A percentile compares a stretch with the other conserved stretches of the same genome.
Evolutionary conservation across 352 stramenopile species (phyloP).

Genomic region (Globisporangium viniferum): DNA sequence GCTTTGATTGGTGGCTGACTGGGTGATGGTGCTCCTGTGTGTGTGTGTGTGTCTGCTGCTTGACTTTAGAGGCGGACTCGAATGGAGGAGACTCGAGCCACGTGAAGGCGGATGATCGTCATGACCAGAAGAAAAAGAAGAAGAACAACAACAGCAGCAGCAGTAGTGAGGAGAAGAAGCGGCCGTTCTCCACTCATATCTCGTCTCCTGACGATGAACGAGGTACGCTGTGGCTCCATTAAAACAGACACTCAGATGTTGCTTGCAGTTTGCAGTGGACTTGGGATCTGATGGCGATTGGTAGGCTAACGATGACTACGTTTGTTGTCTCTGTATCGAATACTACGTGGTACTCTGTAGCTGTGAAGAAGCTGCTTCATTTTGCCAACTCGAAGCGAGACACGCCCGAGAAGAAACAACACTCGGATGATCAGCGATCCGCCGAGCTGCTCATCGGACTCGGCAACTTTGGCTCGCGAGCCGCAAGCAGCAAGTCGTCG

Average conservation of each 20-base stretch:
- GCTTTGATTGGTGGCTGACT: background rate
- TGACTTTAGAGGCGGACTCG: background rate
- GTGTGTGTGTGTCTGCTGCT: background rate
- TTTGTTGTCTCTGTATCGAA: background rate
- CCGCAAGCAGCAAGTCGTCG: background rate
- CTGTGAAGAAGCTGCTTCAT: conserved; percentile 29
- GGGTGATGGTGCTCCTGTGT: background rate
- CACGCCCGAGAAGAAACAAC: conserved; percentile 21
- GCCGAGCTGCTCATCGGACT: conserved; percentile 56
- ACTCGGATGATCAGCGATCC: conserved; percentile 48
- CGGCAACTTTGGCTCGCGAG: conserved; percentile 19
- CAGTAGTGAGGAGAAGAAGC: background rate
- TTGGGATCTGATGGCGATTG: background rate
- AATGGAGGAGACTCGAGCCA: background rate
- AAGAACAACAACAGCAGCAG: background rate
- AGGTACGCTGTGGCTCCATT: background rate
- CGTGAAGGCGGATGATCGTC: background rate
- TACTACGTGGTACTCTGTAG: conserved; percentile 14
- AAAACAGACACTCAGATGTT: no score
- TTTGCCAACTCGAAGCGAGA: conserved; percentile 20
- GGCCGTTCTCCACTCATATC: background rate
- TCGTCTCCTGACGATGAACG: conserved; percentile 13
- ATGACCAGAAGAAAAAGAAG: background rate
- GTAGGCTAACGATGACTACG: background rate
- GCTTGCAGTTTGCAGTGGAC: background rate